A percentile compares a stretch with the other conserved stretches of the same genome.
Evolutionary conservation across 225 moss, liverwort and hornwort genomes (phyloP).

Genomic region (Pleurozium schreberi): DNA sequence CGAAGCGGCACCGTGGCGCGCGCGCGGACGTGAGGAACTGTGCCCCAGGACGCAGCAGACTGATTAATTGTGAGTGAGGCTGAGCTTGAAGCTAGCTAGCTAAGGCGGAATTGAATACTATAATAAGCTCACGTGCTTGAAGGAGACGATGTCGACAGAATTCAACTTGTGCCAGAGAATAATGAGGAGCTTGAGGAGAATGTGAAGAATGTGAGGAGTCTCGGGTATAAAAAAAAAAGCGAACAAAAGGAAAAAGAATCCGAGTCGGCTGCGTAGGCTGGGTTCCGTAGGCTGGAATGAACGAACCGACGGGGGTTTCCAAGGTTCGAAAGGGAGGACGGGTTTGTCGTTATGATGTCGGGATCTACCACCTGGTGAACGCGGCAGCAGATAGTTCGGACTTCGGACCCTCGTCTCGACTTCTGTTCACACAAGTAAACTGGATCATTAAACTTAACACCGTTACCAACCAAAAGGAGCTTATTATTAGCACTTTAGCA

Average conservation of each 20-base stretch:
- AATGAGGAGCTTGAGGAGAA: background rate
- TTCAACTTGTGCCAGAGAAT: no score
- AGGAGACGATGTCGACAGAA: background rate
- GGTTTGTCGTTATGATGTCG: constrained; percentile 2
- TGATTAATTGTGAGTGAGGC: background rate
- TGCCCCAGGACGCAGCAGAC: background rate
- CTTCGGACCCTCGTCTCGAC: background rate
- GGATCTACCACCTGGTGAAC: background rate
- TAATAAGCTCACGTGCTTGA: background rate
- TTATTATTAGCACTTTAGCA: background rate
- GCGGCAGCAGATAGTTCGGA: background rate
- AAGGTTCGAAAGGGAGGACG: background rate
- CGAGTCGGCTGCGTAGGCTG: background rate
- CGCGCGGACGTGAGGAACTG: background rate
- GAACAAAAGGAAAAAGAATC: background rate
- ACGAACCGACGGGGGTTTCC: no score
- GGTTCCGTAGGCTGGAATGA: background rate
- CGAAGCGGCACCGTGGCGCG: background rate
- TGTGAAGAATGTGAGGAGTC: background rate
- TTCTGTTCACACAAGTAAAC: background rate
- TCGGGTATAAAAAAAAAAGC: no score
- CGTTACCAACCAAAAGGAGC: background rate
- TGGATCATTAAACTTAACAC: no score
- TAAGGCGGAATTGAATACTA: no score
- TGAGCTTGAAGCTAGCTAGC: background rate